Evolutionary conservation across 345 rosid species (phyloP), one percentile per base, ranked within the genome.

Genomic region (Litchi chinensis): DNA sequence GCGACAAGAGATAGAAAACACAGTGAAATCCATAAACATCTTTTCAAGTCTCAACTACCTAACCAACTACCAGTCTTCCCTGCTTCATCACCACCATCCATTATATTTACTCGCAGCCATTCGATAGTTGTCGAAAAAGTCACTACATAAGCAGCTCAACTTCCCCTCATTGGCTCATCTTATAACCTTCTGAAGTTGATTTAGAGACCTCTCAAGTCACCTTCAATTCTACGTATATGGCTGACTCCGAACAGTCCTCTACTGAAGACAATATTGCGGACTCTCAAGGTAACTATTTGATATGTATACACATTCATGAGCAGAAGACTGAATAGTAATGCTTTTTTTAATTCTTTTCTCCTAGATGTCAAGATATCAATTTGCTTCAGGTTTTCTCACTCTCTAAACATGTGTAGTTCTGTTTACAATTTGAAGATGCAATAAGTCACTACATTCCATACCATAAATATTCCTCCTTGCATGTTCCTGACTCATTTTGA

Each of bases 211-310:
- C n/a, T 32, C 37, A 54, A 54, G 44, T 54, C 65, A 39, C 60
- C 68, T 74, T 26, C 79, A 37, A 28, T 66, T 75, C 50, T 74
- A 26, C 22, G 37, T 32, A 7, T 46, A 90, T 90, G 93, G 93
- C 89, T 65, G 90, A 87, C 77, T 83, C 93, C 21, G 82, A 84
- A 69, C 85, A 82, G 78, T 87, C 89, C 64, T 84, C 91, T 66
- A 85, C 89, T 39, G 81, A 76, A 64, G 87, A 80, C 67, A 78
- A 82, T 74, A 78, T 0, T 10, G 74, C 39, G 41, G 83, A 84
- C 59, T 82, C 84, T 28, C 83, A 40, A 84, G 88, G 93, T 90
- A 83, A 65, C 54, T 13, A 10, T 56, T 63, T 43, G 5, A 43
- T 19, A 5, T 5, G 54, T 48, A 2, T 11, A 12, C 0, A 6